These are phyloP conservation scores for Auriscalpium microsporum DNA, from an alignment of 768 basidiomycete genomes.

Conservation along the genomic window DNA sequence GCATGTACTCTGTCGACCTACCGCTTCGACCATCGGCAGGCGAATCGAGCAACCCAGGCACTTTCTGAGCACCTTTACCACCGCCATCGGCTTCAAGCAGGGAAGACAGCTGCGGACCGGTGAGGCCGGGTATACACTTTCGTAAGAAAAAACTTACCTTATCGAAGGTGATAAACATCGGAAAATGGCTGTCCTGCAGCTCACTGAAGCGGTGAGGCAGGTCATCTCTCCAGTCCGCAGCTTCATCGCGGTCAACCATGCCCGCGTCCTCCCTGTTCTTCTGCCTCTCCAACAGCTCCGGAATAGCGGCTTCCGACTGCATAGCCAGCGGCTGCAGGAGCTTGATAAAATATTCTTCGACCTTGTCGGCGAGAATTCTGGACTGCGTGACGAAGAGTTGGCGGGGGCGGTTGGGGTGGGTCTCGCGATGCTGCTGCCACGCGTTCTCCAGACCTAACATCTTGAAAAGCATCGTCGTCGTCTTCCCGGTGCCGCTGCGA, in stretches of 20 bases:
- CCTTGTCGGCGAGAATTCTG: constrained; percentile 53
- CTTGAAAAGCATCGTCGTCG: constrained; percentile 70
- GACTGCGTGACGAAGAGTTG: constrained; percentile 74
- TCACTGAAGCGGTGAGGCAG: constrained; percentile 48
- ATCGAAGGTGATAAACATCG: constrained; percentile 62
- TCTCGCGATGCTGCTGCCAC: constrained; percentile 30
- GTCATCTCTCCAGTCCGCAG: constrained; percentile 30
- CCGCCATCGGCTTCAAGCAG: constrained; percentile 37
- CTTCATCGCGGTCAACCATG: constrained; percentile 36
- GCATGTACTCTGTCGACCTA: background rate
- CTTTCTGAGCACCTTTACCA: background rate
- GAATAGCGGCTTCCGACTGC: constrained; percentile 32
- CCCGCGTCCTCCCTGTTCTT: constrained; percentile 14
- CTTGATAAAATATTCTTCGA: constrained; percentile 54
- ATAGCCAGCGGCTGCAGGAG: constrained; percentile 37
- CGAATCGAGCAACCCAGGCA: background rate
- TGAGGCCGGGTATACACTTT: background rate
- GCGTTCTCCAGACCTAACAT: constrained; percentile 62
- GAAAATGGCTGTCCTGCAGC: constrained; percentile 54
- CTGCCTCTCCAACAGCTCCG: constrained; percentile 15
- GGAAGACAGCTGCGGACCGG: constrained; percentile 32
- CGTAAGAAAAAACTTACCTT: constrained; percentile 30
- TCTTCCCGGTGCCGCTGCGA: constrained; percentile 72
- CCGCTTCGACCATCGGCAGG: background rate
- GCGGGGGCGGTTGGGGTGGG: constrained; percentile 34